Base-by-base conservation (phyloP, 2,329 filamentous ascomycete genomes). In the Ascochyta viciae-villosae region DNA sequence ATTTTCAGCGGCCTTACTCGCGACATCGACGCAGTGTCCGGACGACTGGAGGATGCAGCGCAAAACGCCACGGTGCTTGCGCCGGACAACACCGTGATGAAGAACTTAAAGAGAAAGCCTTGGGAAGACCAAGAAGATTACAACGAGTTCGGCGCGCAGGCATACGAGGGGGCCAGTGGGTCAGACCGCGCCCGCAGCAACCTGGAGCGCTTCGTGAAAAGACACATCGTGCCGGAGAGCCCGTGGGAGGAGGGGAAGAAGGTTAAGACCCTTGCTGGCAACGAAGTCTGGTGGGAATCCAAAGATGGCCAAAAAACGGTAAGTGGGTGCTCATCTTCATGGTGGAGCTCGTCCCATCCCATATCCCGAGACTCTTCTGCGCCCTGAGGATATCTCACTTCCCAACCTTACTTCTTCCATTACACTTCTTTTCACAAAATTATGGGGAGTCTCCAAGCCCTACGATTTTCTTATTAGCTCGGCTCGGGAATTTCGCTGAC, bases 1-100 rank as follows among this genome's bases (percentile, higher is more conserved):
- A 88, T 93, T 64, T 98, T 97, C 77, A 89, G 91, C 27, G 87
- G 87, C 38, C 87, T 96, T 68, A 88, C 89, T 5, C 87, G 92
- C 56, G 89, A 94, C 70, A 86, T 93, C 66, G 84, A 87, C 42
- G 77, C 82, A n/a, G 82, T 93, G 19, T 84, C 86, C 9, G 77
- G 80, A 22, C 89, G 90, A 0, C 84, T 98, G 13, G 85, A 89
- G 65, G 84, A 91, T 71, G 75, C 82, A 0, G 71, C 78, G 0
- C 76, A 83, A 54, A 93, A 94, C 73, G 90, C 90, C 15, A 97
- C 92, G 2, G 87, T 98, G 23, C 85, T 98, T 3, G 94, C 93
- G 5, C 95, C 95, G 0, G 80, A 90, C 50, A 98, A 99, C 80
- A 87, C 85, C 16, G 92, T 88, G 3, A 86, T 99, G 69, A 89